Conservation (phyloP, 257 asterid species). For the Phtheirospermum japonicum region DNA sequence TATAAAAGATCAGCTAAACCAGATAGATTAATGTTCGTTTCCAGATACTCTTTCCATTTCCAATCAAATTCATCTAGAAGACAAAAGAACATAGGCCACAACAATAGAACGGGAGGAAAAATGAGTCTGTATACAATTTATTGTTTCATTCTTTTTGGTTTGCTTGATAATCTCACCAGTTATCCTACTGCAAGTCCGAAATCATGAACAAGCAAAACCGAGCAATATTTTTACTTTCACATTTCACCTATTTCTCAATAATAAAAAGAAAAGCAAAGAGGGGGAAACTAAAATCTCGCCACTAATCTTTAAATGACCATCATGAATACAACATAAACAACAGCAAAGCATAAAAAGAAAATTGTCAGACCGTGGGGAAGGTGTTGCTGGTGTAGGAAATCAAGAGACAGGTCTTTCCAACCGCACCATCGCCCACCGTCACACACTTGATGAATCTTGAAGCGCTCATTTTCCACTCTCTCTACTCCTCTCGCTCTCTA, state of each 20-base stretch:
- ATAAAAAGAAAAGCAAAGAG: neutral
- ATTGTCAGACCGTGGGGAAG: constrained; percentile 73
- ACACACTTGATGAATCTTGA: constrained; percentile 71
- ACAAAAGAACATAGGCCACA: constrained; percentile 1
- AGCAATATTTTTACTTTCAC: neutral
- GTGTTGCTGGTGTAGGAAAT: constrained; percentile 79
- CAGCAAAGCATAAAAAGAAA: constrained; percentile 11
- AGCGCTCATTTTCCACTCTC: constrained; percentile 50
- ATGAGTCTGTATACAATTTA: neutral
- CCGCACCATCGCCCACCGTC: constrained; percentile 73
- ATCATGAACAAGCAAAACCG: constrained; percentile 5
- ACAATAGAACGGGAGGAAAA: neutral
- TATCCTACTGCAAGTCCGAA: too few species aligned
- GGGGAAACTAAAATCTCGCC: neutral
- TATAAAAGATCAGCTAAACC: constrained; percentile 13
- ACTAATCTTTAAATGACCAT: too few species aligned
- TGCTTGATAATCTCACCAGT: constrained; percentile 7
- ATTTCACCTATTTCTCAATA: constrained; percentile 13
- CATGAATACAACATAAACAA: neutral
- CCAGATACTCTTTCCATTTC: neutral
- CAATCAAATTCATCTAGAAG: constrained; percentile 9
- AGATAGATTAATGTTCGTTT: neutral
- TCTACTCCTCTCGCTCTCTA: neutral
- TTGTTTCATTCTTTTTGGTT: neutral
- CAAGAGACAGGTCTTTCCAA: constrained; percentile 66